phyloP scores from a whole-genome alignment of 1,284 basidiomycete genomes.

The Pholiota adiposa region DNA sequence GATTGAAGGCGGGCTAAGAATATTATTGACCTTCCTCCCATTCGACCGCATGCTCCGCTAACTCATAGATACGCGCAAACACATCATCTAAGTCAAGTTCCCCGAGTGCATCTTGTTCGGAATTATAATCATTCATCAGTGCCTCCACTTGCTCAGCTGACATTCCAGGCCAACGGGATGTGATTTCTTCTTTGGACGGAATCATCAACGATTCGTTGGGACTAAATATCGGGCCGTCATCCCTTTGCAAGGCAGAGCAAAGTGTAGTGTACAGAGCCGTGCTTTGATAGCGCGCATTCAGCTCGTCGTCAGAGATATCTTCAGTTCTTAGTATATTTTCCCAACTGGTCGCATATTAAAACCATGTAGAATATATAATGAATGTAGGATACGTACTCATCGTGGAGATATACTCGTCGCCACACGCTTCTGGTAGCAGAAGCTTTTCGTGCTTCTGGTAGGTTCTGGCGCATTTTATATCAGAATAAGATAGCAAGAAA shows the following conservation, averaged over 20 bases:
- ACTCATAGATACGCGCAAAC: constrained; percentile 61
- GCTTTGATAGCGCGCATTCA: constrained; percentile 64
- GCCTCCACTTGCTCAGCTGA: constrained; percentile 63
- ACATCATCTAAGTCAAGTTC: constrained; percentile 61
- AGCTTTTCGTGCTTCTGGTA: constrained; percentile 71
- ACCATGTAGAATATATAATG: not conserved
- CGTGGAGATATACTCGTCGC: constrained; percentile 86
- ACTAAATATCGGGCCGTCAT: constrained; percentile 52
- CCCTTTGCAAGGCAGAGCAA: constrained; percentile 46
- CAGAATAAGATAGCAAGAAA: not conserved
- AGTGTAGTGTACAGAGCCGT: constrained; percentile 76
- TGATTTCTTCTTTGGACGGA: constrained; percentile 61
- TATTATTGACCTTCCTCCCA: constrained; percentile 30
- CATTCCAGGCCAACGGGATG: constrained; percentile 71
- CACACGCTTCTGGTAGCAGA: constrained; percentile 80
- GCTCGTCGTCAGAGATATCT: constrained; percentile 71
- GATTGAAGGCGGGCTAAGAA: not conserved
- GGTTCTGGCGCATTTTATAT: constrained; percentile 42
- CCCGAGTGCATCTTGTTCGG: constrained; percentile 59
- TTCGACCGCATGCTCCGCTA: constrained; percentile 53
- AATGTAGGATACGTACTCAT: constrained; percentile 63
- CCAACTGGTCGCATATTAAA: constrained; percentile 57
- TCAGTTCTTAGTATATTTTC: constrained; percentile 66
- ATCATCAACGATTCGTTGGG: constrained; percentile 58
- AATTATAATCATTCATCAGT: constrained; percentile 59